These are phyloP conservation scores for Cryptosporidium sp. DNA, from an alignment of 169 alveolate species.

Conservation along the genomic window DNA sequence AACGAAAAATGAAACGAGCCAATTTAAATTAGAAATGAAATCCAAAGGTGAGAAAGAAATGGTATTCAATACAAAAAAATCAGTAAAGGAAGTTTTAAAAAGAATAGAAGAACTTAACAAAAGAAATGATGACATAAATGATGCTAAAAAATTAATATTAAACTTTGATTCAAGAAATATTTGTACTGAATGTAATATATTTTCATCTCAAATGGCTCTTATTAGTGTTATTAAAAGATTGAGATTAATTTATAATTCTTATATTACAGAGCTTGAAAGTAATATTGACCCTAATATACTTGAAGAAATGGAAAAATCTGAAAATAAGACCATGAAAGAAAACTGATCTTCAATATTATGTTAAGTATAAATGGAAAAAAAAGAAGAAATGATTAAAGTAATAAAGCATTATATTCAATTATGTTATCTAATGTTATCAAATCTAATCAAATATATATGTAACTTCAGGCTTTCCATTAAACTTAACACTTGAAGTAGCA, in stretches of 20 bases:
- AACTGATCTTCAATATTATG: background rate
- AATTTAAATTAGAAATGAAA: conserved; percentile 3
- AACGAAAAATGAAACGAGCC: background rate
- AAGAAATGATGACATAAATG: background rate
- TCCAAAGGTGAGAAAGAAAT: background rate
- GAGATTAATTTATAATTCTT: background rate
- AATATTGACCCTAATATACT: background rate
- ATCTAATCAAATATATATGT: background rate
- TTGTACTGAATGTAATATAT: conserved; percentile 35
- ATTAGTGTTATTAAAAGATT: conserved; percentile 25
- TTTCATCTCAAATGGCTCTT: conserved; percentile 47
- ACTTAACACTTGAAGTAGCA: conserved; percentile 1
- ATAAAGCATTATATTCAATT: background rate
- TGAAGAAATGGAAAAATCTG: conserved; percentile 1
- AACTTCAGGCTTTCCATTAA: background rate
- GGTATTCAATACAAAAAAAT: conserved; percentile 19
- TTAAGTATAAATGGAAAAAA: background rate
- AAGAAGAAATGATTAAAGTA: background rate
- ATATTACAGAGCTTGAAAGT: background rate
- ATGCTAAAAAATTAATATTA: conserved; percentile 1
- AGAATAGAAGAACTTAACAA: conserved; percentile 3
- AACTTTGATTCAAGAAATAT: conserved; percentile 11
- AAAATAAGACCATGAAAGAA: background rate
- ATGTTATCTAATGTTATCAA: too few species aligned
- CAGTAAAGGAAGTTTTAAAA: background rate